Evolutionary conservation across 192 early-diverging fungal species (phyloP).

Genomic region (Radiomyces spectabilis): DNA sequence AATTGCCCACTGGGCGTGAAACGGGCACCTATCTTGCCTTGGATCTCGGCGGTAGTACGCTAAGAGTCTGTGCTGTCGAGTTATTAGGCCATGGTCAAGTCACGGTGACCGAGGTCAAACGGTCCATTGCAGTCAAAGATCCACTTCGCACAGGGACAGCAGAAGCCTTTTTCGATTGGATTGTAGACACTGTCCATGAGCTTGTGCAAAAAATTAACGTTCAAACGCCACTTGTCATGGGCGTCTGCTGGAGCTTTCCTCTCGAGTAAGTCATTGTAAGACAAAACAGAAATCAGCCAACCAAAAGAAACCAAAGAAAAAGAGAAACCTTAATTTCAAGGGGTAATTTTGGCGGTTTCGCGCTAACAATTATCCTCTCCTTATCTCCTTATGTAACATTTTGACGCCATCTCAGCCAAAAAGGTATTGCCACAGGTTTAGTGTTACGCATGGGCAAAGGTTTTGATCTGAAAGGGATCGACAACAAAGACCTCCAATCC

Average conservation of each 20-base stretch:
- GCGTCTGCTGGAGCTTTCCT: slow-evolving; percentile 82
- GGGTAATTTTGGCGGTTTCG: no score
- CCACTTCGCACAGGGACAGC: slow-evolving; percentile 70
- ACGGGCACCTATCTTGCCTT: slow-evolving; percentile 81
- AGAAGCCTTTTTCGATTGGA: slow-evolving; percentile 71
- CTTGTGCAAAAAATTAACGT: slow-evolving; percentile 6
- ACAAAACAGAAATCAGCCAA: no score
- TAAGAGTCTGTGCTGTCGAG: slow-evolving; percentile 77
- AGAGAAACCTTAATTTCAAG: no score
- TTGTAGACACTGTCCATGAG: slow-evolving; percentile 49
- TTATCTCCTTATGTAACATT: no score
- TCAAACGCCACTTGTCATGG: slow-evolving; percentile 31
- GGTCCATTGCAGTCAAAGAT: slow-evolving; percentile 54
- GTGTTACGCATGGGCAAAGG: slow-evolving; percentile 74
- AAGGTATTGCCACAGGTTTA: slow-evolving; percentile 34
- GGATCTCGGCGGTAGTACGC: slow-evolving; percentile 92
- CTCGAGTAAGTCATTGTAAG: slow-evolving; percentile 58
- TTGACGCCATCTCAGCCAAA: no score
- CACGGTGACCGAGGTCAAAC: slow-evolving; percentile 59
- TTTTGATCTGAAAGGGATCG: slow-evolving; percentile 66
- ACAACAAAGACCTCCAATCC: slow-evolving; percentile 73
- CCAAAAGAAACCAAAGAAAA: no score
- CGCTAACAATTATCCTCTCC: no score
- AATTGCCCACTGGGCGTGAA: slow-evolving; percentile 74
- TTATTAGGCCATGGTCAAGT: slow-evolving; percentile 66